phyloP scores from a whole-genome alignment of 2,329 filamentous ascomycete genomes.

The Botrytis fragariae region DNA sequence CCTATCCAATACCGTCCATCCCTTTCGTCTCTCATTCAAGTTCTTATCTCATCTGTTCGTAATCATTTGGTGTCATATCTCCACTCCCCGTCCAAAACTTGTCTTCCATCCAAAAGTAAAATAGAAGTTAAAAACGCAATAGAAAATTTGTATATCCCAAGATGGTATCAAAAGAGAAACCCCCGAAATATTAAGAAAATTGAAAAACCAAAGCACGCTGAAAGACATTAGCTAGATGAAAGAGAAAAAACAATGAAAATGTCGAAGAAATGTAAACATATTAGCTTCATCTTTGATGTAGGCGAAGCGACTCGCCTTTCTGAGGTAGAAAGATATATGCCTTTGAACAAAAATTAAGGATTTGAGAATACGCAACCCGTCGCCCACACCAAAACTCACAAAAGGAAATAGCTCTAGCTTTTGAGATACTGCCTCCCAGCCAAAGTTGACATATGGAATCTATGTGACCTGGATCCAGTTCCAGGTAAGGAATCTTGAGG shows the following conservation, averaged over 20 bases:
- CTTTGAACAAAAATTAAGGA: slow-evolving; percentile 35
- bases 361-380: slow-evolving; percentile 29
- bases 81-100: not conserved
- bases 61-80: slow-evolving; percentile 2
- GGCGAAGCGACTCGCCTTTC: slow-evolving; percentile 33
- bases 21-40: not conserved
- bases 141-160: slow-evolving; percentile 11
- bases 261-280: not conserved
- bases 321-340: slow-evolving; percentile 46
- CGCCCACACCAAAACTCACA: slow-evolving; percentile 21
- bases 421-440: not conserved
- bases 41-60: slow-evolving; percentile 15
- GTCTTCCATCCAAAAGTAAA: not conserved
- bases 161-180: slow-evolving; percentile 14
- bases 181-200: not conserved
- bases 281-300: slow-evolving; percentile 22
- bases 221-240: slow-evolving; percentile 2
- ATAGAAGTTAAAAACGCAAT: not conserved
- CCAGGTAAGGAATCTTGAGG: slow-evolving; percentile 31
- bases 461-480: slow-evolving; percentile 43
- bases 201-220: not conserved
- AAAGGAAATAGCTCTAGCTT: slow-evolving; percentile 1
- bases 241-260: not conserved
- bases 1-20: not conserved
- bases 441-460: slow-evolving; percentile 25